Evolutionary conservation across 2,329 filamentous ascomycete species (phyloP).

Genomic region (Colletotrichum sp.): DNA sequence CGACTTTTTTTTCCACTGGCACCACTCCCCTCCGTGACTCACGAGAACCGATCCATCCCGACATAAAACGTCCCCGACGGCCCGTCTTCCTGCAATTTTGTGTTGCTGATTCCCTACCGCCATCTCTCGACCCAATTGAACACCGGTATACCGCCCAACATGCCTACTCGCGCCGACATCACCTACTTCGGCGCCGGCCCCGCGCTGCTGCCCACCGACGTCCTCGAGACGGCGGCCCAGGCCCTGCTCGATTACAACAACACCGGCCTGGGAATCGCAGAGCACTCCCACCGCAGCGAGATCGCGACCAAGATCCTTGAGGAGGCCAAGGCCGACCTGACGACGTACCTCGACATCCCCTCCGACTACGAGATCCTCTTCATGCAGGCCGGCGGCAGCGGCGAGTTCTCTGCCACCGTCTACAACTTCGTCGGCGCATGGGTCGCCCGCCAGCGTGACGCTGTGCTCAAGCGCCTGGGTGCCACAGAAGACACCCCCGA

Average conservation of each 20-base stretch:
- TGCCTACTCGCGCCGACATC: constrained; percentile 78
- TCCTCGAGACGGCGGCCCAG: constrained; percentile 77
- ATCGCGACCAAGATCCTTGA: constrained; percentile 81
- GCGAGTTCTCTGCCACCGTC: constrained; percentile 82
- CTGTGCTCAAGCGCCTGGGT: constrained; percentile 61
- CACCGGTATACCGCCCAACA: constrained; percentile 33
- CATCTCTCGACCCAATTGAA: not conserved
- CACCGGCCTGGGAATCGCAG: constrained; percentile 82
- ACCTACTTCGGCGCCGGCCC: constrained; percentile 92
- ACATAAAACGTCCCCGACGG: not conserved
- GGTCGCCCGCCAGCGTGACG: constrained; percentile 72
- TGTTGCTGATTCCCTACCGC: not conserved
- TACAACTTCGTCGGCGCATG: constrained; percentile 87
- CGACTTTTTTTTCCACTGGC: constrained; percentile 12
- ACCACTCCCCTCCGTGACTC: constrained; percentile 14
- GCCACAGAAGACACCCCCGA: constrained; percentile 48
- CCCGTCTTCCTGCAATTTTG: not conserved
- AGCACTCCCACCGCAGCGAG: constrained; percentile 87
- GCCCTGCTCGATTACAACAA: constrained; percentile 83
- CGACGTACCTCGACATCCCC: constrained; percentile 79
- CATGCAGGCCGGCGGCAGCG: constrained; percentile 85
- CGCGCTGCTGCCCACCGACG: constrained; percentile 80
- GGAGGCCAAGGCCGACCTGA: constrained; percentile 76
- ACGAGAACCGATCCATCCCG: not conserved
- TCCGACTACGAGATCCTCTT: constrained; percentile 88